Percentiles rank a stretch among this genome's conserved stretches.
Evolutionary conservation across 2,329 filamentous ascomycete genomes (phyloP).

Genomic region (Talaromyces verruculosus): DNA sequence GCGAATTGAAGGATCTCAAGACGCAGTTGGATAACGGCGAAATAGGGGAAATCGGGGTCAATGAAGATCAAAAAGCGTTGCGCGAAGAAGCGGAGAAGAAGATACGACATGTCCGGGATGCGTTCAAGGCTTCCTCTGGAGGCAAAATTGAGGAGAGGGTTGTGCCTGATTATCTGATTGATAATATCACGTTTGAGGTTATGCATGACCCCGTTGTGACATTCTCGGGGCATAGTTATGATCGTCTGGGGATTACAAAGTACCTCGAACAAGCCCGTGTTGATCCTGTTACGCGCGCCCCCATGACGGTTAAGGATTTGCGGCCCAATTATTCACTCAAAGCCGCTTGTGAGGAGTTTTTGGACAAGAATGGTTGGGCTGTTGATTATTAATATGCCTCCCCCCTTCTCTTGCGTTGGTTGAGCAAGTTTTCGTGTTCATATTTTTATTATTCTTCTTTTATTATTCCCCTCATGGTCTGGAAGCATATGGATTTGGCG

Average conservation of each 20-base stretch:
- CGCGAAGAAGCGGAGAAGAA: conserved; percentile 52
- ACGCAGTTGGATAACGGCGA: conserved; percentile 37
- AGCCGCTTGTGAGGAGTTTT: conserved; percentile 79
- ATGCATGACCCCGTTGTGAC: conserved; percentile 55
- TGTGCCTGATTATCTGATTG: conserved; percentile 51
- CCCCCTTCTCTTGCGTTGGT: background rate
- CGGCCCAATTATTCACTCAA: conserved; percentile 79
- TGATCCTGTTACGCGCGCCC: conserved; percentile 82
- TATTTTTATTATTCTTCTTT: conserved; percentile 9
- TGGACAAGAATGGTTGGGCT: conserved; percentile 86
- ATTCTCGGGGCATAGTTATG: conserved; percentile 86
- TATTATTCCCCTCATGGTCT: background rate
- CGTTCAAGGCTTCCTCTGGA: conserved; percentile 44
- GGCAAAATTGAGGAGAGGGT: conserved; percentile 46
- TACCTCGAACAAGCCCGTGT: conserved; percentile 72
- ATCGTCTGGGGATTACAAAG: conserved; percentile 79
- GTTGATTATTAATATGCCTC: conserved; percentile 70
- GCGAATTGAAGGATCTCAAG: conserved; percentile 39
- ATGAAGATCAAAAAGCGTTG: conserved; percentile 64
- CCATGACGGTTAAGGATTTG: conserved; percentile 67
- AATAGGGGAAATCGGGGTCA: conserved; percentile 63
- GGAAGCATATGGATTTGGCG: conserved; percentile 15
- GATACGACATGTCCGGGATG: conserved; percentile 46
- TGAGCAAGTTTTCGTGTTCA: background rate
- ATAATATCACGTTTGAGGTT: conserved; percentile 52